Percentiles rank a stretch among this genome's conserved stretches.
phyloP scores from a whole-genome alignment of 768 basidiomycete species.

The Sistotremastrum suecicum region DNA sequence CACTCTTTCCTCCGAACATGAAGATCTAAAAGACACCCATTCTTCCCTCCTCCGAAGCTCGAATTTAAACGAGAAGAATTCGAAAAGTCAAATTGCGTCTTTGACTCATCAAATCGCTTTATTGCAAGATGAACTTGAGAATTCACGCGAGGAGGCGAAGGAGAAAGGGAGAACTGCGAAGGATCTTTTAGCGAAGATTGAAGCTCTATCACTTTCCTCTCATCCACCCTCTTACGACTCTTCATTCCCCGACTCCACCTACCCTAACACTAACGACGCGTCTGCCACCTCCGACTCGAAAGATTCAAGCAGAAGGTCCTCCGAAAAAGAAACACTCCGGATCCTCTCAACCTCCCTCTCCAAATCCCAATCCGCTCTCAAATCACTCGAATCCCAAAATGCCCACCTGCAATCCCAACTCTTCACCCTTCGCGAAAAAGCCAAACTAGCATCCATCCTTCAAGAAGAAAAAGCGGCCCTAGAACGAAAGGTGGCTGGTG shows the following conservation, averaged over 20 bases:
- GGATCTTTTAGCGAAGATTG: constrained; percentile 30
- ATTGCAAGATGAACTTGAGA: constrained; percentile 6
- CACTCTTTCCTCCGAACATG: constrained; percentile 39
- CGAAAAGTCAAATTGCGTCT: not conserved
- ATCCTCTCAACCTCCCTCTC: not conserved
- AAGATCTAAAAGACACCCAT: constrained; percentile 47
- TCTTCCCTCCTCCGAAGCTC: constrained; percentile 32
- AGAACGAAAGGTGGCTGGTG: constrained; percentile 33
- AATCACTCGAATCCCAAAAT: constrained; percentile 43
- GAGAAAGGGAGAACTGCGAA: constrained; percentile 20
- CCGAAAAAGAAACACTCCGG: not conserved
- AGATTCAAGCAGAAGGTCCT: not conserved
- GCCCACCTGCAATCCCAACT: constrained; percentile 41
- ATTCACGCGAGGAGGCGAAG: not conserved
- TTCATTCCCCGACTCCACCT: constrained; percentile 10
- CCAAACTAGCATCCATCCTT: constrained; percentile 53
- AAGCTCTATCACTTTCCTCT: constrained; percentile 35
- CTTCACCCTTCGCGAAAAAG: constrained; percentile 33
- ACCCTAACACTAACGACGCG: constrained; percentile 2
- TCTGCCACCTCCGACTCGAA: not conserved
- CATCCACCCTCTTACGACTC: constrained; percentile 21
- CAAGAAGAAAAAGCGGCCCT: constrained; percentile 60
- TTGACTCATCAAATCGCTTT: constrained; percentile 3
- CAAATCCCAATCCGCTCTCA: constrained; percentile 2
- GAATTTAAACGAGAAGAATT: not conserved